Evolutionary conservation across 108 stramenopile genomes (phyloP).

Genomic region (Seminavis robusta): DNA sequence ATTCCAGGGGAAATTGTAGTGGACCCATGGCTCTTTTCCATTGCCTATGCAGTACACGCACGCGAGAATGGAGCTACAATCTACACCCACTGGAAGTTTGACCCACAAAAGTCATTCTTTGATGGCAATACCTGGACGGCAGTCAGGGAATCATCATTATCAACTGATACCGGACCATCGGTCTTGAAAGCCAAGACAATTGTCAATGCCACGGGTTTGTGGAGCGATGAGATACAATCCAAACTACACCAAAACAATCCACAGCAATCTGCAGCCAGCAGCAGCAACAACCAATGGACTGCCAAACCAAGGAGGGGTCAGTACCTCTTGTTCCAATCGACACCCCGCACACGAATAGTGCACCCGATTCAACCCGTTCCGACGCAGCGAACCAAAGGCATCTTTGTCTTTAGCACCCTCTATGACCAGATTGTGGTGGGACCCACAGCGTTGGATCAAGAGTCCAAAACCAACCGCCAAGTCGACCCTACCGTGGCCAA

Average conservation of each 20-base stretch:
- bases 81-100: constrained; percentile 26
- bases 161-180: neutral
- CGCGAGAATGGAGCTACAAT: constrained; percentile 55
- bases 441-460: constrained; percentile 78
- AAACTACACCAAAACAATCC: constrained; percentile 2
- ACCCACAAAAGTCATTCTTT: constrained; percentile 28
- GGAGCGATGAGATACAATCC: constrained; percentile 43
- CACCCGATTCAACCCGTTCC: constrained; percentile 82
- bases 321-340: constrained; percentile 49
- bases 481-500: constrained; percentile 43
- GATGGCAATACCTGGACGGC: constrained; percentile 35
- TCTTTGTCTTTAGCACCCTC: constrained; percentile 71
- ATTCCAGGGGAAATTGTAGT: constrained; percentile 81
- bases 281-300: constrained; percentile 10
- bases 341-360: constrained; percentile 16
- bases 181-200: constrained; percentile 30
- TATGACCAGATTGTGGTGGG: constrained; percentile 81
- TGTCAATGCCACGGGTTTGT: constrained; percentile 62
- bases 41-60: constrained; percentile 66
- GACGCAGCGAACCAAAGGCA: constrained; percentile 71
- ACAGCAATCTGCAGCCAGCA: too few relatives aligned
- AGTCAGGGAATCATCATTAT: neutral
- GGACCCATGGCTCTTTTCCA: constrained; percentile 80
- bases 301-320: constrained; percentile 69
- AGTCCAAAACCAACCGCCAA: constrained; percentile 40